Evolutionary conservation across 257 asterid species (phyloP), one percentile per base, ranked within the genome.

Genomic region (Verbena officinalis): DNA sequence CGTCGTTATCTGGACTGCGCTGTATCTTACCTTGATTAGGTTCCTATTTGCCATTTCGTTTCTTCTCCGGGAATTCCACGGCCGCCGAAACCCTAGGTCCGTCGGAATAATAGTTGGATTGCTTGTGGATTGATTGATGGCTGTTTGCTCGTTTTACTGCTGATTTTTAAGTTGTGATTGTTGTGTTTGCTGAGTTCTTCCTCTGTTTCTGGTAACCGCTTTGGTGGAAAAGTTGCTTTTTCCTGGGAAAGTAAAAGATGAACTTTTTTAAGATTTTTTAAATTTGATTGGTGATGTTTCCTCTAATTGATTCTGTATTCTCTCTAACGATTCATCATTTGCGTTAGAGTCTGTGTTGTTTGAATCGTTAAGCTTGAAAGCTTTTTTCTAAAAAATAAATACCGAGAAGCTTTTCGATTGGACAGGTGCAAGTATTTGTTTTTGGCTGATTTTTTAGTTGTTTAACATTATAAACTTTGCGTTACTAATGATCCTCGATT

Each of bases 71-170:
- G 39, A 33, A 62, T 62, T 72, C 39, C 23, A 67, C 58, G 67
- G 44, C 33, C 65, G 67, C 72, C 67, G 64, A 57, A 81, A 79
- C 80, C 92, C 90, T 85, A 81, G 87, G 93, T 83, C 16, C 30
- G 79, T 62, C 5, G 11, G 23, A 7, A 22, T 17, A 19, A 48
- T 65, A 17, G 16, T 19, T 8, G 46, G 40, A 40, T 11, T 70
- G 43, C 57, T n/a, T 12, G 55, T 17, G 46, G 52, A 34, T 45
- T 42, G 62, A 24, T 24, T n/a, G 31, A 42, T n/a, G n/a, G n/a
- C n/a, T 45, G 22, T 50, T 50, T 21, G 49, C 46, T 42, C 39
- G 40, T 54, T 46, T 40, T 60, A 1, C 43, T 23, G 20, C 64
- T 27, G 0, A 16, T 34, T 55, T 9, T 51, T 42, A 10, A 42